Evolutionary conservation across 1,284 basidiomycete species (phyloP).

Genomic region (Pseudozyma sp.): DNA sequence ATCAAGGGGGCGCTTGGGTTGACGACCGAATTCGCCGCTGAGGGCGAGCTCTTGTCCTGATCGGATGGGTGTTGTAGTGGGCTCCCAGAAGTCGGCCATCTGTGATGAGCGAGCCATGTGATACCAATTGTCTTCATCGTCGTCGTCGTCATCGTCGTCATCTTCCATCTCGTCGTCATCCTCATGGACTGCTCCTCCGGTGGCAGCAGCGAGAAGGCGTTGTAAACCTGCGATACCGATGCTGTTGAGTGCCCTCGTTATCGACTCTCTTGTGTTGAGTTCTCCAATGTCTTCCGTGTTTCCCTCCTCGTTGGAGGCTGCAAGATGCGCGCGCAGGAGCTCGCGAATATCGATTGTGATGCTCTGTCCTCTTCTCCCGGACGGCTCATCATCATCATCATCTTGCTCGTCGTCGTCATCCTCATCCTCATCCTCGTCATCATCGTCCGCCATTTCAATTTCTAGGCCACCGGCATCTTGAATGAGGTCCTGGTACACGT

Average conservation of each 20-base stretch:
- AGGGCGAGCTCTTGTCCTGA: conserved; percentile 79
- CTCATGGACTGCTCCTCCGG: conserved; percentile 31
- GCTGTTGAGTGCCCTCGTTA: conserved; percentile 39
- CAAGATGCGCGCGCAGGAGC: conserved; percentile 41
- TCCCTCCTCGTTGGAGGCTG: conserved; percentile 13
- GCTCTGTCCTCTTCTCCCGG: conserved; percentile 24
- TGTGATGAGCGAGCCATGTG: conserved; percentile 33
- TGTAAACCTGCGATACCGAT: conserved; percentile 54
- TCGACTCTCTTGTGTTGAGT: conserved; percentile 30
- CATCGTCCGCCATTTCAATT: conserved; percentile 41
- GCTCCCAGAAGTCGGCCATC: conserved; percentile 61
- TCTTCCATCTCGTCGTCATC: conserved; percentile 42
- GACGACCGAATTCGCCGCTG: conserved; percentile 86
- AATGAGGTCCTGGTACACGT: conserved; percentile 32
- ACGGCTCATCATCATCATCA: conserved; percentile 16
- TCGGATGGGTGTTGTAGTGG: conserved; percentile 75
- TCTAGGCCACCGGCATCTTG: conserved; percentile 35
- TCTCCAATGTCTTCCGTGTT: conserved; percentile 14
- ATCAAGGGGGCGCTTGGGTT: conserved; percentile 38
- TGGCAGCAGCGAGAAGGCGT: conserved; percentile 46
- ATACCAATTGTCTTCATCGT: conserved; percentile 44
- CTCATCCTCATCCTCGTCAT: conserved; percentile 31
- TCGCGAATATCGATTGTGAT: conserved; percentile 51
- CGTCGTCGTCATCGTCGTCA: conserved; percentile 45
- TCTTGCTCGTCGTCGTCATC: conserved; percentile 26